Conservation (phyloP, 1,139 yeast genomes). For the Casaregolazyma suthepensis region DNA sequence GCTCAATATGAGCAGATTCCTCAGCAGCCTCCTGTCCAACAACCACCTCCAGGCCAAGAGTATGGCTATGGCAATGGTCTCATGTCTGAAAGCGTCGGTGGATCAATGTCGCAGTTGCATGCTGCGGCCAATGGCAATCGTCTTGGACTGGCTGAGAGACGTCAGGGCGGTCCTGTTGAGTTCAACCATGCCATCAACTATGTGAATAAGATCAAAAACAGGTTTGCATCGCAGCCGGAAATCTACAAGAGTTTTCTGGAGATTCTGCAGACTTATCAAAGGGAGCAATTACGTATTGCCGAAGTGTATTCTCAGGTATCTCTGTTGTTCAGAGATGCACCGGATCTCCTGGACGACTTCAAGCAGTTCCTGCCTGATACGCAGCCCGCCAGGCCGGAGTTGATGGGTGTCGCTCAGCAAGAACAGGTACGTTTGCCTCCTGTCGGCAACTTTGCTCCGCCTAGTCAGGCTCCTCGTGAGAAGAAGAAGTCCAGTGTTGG, state of each 20-base stretch:
- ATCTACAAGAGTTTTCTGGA: conserved; percentile 92
- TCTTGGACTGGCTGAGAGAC: conserved; percentile 19
- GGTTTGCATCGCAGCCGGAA: conserved; percentile 92
- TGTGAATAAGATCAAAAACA: conserved; percentile 90
- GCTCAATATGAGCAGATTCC: conserved; percentile 13
- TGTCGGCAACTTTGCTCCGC: conserved; percentile 91
- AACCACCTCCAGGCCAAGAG: conserved; percentile 8
- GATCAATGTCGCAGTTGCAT: conserved; percentile 36
- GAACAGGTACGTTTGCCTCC: conserved; percentile 67
- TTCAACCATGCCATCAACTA: conserved; percentile 95
- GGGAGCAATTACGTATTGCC: conserved; percentile 90
- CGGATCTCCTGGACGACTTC: conserved; percentile 89
- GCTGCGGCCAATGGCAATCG: conserved; percentile 36
- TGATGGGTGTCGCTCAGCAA: conserved; percentile 11
- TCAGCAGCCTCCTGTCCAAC: conserved; percentile 11
- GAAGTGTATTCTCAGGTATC: conserved; percentile 95
- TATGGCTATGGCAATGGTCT: conserved; percentile 1
- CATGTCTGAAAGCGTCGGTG: conserved; percentile 7
- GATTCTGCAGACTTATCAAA: conserved; percentile 90
- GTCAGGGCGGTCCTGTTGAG: conserved; percentile 76
- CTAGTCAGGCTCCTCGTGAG: conserved; percentile 26
- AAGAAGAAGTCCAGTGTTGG: conserved; percentile 15
- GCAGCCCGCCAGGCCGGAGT: conserved; percentile 19
- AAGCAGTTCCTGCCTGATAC: conserved; percentile 92
- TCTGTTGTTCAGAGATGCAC: conserved; percentile 81